Evolutionary conservation across 1,284 basidiomycete genomes (phyloP).

Genomic region (Mrakiaceae sp.): DNA sequence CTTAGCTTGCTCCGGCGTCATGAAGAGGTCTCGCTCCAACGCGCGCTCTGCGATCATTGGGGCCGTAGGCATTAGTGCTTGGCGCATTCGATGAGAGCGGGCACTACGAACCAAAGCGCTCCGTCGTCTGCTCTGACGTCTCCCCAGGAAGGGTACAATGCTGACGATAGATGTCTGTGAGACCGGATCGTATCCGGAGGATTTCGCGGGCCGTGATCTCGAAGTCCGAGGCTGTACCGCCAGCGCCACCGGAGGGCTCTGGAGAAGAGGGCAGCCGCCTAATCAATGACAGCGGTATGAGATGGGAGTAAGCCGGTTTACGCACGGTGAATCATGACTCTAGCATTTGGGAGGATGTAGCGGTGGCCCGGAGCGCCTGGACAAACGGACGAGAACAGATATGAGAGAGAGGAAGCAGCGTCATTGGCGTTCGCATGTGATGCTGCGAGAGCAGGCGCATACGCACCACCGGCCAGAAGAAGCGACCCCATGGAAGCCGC

Average conservation of each 20-base stretch:
- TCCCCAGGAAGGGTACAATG: slow-evolving; percentile 53
- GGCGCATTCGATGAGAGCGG: background rate
- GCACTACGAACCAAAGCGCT: slow-evolving; percentile 57
- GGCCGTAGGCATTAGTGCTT: background rate
- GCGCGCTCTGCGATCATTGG: slow-evolving; percentile 34
- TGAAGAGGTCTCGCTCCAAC: slow-evolving; percentile 85
- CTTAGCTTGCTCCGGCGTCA: slow-evolving; percentile 78
- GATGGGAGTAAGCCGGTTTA: slow-evolving; percentile 20
- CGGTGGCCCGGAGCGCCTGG: slow-evolving; percentile 68
- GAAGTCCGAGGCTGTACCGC: slow-evolving; percentile 85
- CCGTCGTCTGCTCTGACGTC: slow-evolving; percentile 48
- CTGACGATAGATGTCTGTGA: slow-evolving; percentile 64
- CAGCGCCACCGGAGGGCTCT: slow-evolving; percentile 91
- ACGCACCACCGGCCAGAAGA: slow-evolving; percentile 62
- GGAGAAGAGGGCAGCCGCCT: background rate
- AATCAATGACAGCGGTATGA: background rate
- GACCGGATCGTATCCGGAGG: slow-evolving; percentile 62
- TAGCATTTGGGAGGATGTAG: slow-evolving; percentile 77
- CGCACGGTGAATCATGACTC: slow-evolving; percentile 94
- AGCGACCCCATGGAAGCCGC: slow-evolving; percentile 90
- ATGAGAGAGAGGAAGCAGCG: background rate
- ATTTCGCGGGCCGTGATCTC: slow-evolving; percentile 91
- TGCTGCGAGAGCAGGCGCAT: background rate
- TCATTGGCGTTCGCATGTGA: background rate
- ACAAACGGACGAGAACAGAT: background rate